Percentiles rank a stretch among this genome's conserved stretches.
phyloP scores from a whole-genome alignment of 2,329 filamentous ascomycete species.

The Beauveria sp. region DNA sequence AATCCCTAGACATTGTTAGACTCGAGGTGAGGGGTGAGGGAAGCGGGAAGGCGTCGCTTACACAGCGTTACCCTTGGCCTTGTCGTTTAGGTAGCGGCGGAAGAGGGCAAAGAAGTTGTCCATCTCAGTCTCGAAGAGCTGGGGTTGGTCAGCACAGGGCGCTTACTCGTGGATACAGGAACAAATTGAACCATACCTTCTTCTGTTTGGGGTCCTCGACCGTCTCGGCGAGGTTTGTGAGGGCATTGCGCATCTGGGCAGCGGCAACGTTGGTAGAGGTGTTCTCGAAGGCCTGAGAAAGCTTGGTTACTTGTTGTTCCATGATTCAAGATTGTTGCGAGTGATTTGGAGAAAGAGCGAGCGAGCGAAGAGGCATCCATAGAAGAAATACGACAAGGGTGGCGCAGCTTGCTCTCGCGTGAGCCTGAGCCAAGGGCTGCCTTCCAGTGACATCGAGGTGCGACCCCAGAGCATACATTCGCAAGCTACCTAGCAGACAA shows the following conservation, averaged over 20 bases:
- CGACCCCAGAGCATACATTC: not conserved
- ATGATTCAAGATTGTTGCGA: not conserved
- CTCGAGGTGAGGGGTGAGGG: not conserved
- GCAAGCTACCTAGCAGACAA: not conserved
- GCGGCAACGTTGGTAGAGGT: conserved; percentile 96
- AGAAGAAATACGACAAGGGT: not conserved
- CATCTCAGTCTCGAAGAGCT: conserved; percentile 98
- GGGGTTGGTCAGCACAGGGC: conserved; percentile 7
- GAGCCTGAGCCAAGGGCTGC: not conserved
- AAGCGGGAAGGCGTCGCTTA: conserved; percentile 33
- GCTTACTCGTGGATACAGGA: not conserved
- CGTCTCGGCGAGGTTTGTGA: conserved; percentile 86
- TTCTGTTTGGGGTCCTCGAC: conserved; percentile 74
- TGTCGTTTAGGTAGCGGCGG: conserved; percentile 96
- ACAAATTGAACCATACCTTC: conserved; percentile 54
- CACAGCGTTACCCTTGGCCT: conserved; percentile 93
- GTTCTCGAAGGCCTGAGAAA: conserved; percentile 87
- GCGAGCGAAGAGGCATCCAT: not conserved
- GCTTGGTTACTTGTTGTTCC: conserved; percentile 19
- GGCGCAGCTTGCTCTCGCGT: not conserved
- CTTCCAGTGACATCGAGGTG: conserved; percentile 6
- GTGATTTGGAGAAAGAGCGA: not conserved
- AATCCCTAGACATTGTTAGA: conserved; percentile 55
- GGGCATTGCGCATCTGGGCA: conserved; percentile 96
- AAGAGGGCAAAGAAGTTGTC: conserved; percentile 99